phyloP scores from a whole-genome alignment of 208 protist species.

The Phytomonas serpens region DNA sequence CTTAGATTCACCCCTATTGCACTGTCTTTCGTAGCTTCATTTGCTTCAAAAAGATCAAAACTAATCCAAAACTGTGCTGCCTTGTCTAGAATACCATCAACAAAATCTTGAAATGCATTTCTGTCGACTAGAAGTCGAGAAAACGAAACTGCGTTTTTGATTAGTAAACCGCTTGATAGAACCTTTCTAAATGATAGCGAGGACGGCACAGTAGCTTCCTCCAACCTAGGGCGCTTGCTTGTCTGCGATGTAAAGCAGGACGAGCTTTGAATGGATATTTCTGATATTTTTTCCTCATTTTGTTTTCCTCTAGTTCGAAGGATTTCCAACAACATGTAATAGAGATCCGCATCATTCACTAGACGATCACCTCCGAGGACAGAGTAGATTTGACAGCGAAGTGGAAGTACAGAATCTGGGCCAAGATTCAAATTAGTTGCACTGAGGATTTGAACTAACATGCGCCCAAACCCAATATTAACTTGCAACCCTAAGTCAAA shows the following conservation, averaged over 20 bases:
- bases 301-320: neutral
- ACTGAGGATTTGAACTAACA: slow-evolving; percentile 17
- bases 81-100: slow-evolving; percentile 20
- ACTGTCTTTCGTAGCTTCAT: neutral
- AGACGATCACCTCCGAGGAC: slow-evolving; percentile 21
- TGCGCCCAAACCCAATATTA: slow-evolving; percentile 29
- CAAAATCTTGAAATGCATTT: slow-evolving; percentile 43
- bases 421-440: neutral
- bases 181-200: neutral
- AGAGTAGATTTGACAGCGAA: slow-evolving; percentile 22
- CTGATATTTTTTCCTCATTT: neutral
- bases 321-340: neutral
- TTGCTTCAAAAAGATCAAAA: slow-evolving; percentile 18
- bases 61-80: slow-evolving; percentile 25
- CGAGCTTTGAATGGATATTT: slow-evolving; percentile 9
- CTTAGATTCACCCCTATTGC: neutral
- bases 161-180: slow-evolving; percentile 17
- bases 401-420: slow-evolving; percentile 6
- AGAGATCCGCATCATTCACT: slow-evolving; percentile 4
- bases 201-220: neutral
- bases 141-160: slow-evolving; percentile 56
- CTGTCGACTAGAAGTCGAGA: slow-evolving; percentile 39
- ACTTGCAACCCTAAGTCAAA: slow-evolving; percentile 58
- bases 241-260: neutral
- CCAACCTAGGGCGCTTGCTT: neutral